Evolutionary conservation across 192 early-diverging fungal genomes (phyloP).

Genomic region (Podochytrium sp.): DNA sequence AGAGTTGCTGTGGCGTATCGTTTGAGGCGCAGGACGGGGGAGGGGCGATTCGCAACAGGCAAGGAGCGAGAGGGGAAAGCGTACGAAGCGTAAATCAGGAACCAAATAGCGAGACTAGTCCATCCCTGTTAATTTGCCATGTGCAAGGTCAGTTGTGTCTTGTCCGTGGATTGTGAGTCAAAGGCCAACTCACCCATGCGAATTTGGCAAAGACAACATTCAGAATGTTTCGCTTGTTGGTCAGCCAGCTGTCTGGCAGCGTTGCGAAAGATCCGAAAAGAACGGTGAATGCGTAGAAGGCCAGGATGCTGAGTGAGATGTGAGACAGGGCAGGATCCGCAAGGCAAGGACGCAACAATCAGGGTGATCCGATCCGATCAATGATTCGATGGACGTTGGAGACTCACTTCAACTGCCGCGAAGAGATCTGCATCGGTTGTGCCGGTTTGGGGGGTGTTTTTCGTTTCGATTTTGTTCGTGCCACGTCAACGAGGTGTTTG

Average conservation of each 20-base stretch:
- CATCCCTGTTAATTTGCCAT: too few species aligned
- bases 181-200: slow-evolving; percentile 67
- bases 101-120: slow-evolving; percentile 69
- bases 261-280: slow-evolving; percentile 26
- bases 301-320: neutral
- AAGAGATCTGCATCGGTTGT: too few species aligned
- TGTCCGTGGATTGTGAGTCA: neutral
- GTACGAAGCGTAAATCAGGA: slow-evolving; percentile 42
- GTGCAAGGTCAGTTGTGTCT: neutral
- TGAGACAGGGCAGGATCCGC: neutral
- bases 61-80: neutral
- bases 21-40: slow-evolving; percentile 10
- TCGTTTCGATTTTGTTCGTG: too few species aligned
- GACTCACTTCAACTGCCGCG: too few species aligned
- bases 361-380: too few species aligned
- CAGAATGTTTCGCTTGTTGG: slow-evolving; percentile 74
- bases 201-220: slow-evolving; percentile 81
- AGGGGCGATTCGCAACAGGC: slow-evolving; percentile 16
- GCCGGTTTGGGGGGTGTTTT: too few species aligned
- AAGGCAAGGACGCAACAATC: neutral
- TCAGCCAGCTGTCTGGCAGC: slow-evolving; percentile 49
- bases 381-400: too few species aligned
- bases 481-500: too few species aligned
- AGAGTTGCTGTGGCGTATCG: slow-evolving; percentile 68
- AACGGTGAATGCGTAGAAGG: slow-evolving; percentile 38